Evolutionary conservation across 1,284 basidiomycete genomes (phyloP).

Genomic region (Exobasidium cylindrosporum): DNA sequence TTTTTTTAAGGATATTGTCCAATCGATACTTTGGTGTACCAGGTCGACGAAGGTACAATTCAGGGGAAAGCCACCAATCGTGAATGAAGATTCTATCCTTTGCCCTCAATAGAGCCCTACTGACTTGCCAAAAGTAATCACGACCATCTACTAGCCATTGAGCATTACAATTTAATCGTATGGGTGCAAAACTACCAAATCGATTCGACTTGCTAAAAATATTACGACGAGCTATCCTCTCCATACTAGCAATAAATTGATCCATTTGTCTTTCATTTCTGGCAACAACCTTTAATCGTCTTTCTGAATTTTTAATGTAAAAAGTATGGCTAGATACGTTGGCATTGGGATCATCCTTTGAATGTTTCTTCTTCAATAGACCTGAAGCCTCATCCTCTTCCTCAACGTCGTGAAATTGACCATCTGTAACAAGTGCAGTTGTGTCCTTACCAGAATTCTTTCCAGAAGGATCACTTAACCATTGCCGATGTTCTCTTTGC

Average conservation of each 20-base stretch:
- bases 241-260: constrained; percentile 91
- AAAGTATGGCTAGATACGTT: constrained; percentile 75
- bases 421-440: constrained; percentile 43
- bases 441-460: constrained; percentile 25
- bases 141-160: constrained; percentile 99
- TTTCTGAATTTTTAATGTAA: constrained; percentile 86
- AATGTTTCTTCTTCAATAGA: constrained; percentile 15
- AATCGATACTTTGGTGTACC: constrained; percentile 81
- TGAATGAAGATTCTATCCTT: constrained; percentile 65
- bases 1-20: constrained; percentile 81
- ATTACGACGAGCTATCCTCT: constrained; percentile 73
- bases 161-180: constrained; percentile 84
- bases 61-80: constrained; percentile 59
- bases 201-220: constrained; percentile 64
- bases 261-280: constrained; percentile 93
- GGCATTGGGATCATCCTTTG: constrained; percentile 29
- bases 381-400: neutral
- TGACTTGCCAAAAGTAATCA: constrained; percentile 66
- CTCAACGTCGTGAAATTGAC: constrained; percentile 61
- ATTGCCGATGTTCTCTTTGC: neutral
- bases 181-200: constrained; percentile 91
- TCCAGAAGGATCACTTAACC: neutral
- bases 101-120: constrained; percentile 84
- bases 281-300: constrained; percentile 80
- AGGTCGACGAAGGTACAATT: constrained; percentile 79